Base-by-base conservation (phyloP, 352 stramenopile genomes). In the Pythium coloratum region DNA sequence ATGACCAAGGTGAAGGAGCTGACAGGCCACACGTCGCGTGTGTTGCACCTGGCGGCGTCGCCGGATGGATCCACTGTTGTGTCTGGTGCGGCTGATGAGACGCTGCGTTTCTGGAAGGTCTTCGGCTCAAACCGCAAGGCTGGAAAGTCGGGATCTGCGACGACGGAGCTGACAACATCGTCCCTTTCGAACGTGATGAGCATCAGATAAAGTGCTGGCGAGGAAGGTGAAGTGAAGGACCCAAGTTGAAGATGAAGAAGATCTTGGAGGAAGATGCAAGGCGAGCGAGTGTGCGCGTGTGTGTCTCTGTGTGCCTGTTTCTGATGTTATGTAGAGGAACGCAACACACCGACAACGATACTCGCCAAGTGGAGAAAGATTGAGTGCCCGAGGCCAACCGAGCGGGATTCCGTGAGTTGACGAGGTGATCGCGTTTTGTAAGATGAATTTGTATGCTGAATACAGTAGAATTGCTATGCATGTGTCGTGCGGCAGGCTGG, bases 21-120 rank as follows among this genome's bases (percentile, higher is more conserved):
- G 7, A 98, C 96, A 32, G 97, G 97, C 9, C 98, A 99, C 77
- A 99, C 96, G 2, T 93, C 93, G 24, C 90, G 97, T 42, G 96
- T 99, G 0, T 77, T 99, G 54, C 95, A 99, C 69, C 92, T 99
- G 64, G 95, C 94, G 34, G 78, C 90, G n/a, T 99, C 94, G n/a
- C 97, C 98, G 20, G 97, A 99, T 78, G 96, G 96, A 59, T 81
- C 86, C 16, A 98, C 94, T n/a, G 97, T 99, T 33, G 94, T 99
- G 16, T 99, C 97, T 0, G 97, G 94, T 6, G 97, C 97, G 12
- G 97, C 95, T 2, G 98, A 99, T 71, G 98, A 99, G 84, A 99
- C 97, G 5, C 79, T 99, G 58, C 89, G 97, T 38, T 99, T 99
- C 86, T 99, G 98, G 98, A 98, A 99, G 66, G 88, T 99, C 6